Base-by-base conservation (phyloP, 75 land plant genomes). In the Cryptomeria japonica region DNA sequence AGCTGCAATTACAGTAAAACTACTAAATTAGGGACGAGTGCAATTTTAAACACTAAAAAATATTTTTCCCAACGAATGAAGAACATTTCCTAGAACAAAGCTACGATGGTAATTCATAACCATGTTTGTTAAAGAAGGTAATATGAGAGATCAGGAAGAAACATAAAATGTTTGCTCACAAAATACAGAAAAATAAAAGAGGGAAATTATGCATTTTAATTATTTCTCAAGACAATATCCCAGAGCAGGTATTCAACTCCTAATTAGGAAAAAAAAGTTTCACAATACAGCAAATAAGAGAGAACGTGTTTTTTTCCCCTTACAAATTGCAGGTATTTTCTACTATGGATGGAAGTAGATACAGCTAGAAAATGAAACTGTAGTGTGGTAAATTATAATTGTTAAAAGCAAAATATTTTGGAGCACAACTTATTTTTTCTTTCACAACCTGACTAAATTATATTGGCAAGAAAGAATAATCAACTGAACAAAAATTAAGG, bases 1-100 rank as follows among this genome's bases (percentile, higher is more conserved):
- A 82, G 92, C 93, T 92, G 88, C 28, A 64, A 41, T 49, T 38
- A 38, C 32, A 55, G 90, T 36, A 53, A 51, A n/a, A 28, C n/a
- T 32, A 34, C 15, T 83, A 83, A 18, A 47, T 46, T 55, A 44
- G 34, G n/a, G 47, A 47, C 12, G 16, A 31, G 34, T 36, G 47
- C 8, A 84, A 19, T 49, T n/a, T 12, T 86, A 5, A 12, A 51
- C 1, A 51, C 55, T 13, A 0, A 70, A 72, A 14, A 72, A 36
- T 32, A 72, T 32, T 1, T 8, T 41, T 72, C 41, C 10, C 80
- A 14, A 18, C 9, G 3, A 79, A 41, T 19, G 10, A 18, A 39
- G 38, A 5, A 79, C 47, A 16, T 86, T 72, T 36, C 9, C n/a
- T 2, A 32, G 25, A 58, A 36, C 31, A 41, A 83, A 87, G 28